A percentile compares a stretch with the other conserved stretches of the same genome.
Conservation (phyloP, 208 protist genomes). For the Acanthamoeba royreba region DNA sequence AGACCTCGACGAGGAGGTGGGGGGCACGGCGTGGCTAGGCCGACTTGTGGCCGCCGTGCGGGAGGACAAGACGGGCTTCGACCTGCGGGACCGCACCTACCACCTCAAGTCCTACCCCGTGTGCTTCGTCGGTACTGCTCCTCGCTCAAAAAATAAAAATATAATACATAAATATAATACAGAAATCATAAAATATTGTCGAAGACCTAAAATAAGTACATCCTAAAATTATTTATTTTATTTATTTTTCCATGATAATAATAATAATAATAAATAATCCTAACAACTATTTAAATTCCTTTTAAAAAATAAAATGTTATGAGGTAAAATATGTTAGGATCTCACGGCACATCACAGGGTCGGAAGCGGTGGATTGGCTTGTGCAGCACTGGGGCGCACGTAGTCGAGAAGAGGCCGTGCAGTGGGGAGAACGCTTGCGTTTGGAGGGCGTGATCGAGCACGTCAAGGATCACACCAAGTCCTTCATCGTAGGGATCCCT, state of each 20-base stretch:
- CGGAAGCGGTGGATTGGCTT: constrained; percentile 17
- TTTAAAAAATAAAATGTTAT: neutral
- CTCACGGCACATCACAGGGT: neutral
- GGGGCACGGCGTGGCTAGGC: too few relatives aligned
- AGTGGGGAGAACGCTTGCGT: neutral
- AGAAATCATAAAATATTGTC: too few relatives aligned
- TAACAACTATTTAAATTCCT: neutral
- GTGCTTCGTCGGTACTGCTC: neutral
- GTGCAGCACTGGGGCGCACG: neutral
- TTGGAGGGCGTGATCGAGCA: neutral
- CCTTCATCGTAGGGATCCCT: neutral
- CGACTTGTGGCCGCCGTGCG: too few relatives aligned
- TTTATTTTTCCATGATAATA: neutral
- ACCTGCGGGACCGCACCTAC: neutral
- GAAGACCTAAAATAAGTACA: neutral
- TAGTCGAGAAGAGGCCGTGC: neutral
- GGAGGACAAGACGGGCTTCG: neutral
- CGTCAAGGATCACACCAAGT: neutral
- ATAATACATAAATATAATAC: too few relatives aligned
- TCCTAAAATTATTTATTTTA: too few relatives aligned
- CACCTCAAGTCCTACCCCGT: neutral
- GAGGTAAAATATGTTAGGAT: neutral
- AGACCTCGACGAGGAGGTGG: too few relatives aligned
- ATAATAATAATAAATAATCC: neutral
- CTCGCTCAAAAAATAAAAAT: too few relatives aligned